Evolutionary conservation across 768 basidiomycete species (phyloP), one percentile per base, ranked within the genome.

Genomic region (Holtermannia corniformis): DNA sequence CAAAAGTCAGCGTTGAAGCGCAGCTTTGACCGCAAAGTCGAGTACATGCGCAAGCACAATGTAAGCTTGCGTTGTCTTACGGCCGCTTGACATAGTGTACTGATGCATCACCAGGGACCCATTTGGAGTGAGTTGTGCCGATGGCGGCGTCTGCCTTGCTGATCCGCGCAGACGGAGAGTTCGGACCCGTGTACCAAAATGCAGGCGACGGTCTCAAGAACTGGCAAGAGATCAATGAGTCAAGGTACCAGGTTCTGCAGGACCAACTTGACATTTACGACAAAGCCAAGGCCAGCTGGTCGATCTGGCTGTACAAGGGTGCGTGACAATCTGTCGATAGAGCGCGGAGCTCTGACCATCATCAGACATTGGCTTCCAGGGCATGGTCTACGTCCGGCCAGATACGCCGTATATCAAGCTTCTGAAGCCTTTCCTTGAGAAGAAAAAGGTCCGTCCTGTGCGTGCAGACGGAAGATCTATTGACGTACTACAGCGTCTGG

Each of bases 271-370:
- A 74, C 37, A 80, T 88, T 52, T 88, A 88, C 72, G 78, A 80
- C 61, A 64, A 81, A 72, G 81, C 80, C 40, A 49, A 70, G 48
- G 51, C 61, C 3, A 51, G 49, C 16, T 87, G 85, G 86, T 82
- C 83, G 0, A 89, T 88, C 74, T 89, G 87, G 87, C 73, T 87
- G 19, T 89, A 85, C 79, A 73, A 89, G 85, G 67, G 61, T 60
- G 32, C 37, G 55, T 44, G 23, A 19, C 4, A 11, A 11, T 42
- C 12, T 21, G 19, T 40, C 3, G 46, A 5, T 14, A 49, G 13
- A 22, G 23, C 24, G 10, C 10, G n/a, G 5, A 19, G 37, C 5
- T 44, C 49, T 50, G 41, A 27, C 16, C 42, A 44, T 48, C 5
- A 11, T 4, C 28, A 58, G 66, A 68, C 49, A 56, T 68, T 45